Base-by-base conservation (phyloP, 2,329 filamentous ascomycete genomes). In the Cadophora luteo-olivacea region DNA sequence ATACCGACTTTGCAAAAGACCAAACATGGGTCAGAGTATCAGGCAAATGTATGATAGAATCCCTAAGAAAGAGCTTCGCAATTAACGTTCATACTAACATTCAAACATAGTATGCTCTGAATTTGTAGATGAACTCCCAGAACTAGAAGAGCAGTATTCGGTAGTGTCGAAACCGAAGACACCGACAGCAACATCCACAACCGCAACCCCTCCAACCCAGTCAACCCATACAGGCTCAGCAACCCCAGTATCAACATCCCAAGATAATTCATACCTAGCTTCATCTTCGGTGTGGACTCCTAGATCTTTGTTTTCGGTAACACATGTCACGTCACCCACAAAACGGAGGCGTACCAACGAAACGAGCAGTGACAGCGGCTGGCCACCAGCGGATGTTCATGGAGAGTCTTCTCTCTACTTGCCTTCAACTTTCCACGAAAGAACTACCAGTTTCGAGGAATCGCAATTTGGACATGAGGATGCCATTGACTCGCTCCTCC, bases 1-100 rank as follows among this genome's bases (percentile, higher is more conserved):
- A 78, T 68, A 68, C 70, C 48, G 70, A 75, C 41, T 79, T 79
- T 65, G 69, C 77, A 33, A 73, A 74, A 41, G 72, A 77, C 70
- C 78, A 80, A 66, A 69, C 72, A 32, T 80, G 78, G 78, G 70
- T 79, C 52, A 74, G 70, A 36, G 69, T 68, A 22, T 68, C 74
- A 33, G 75, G 73, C 12, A 74, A 73, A 45, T 73, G 76, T 78
- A 67, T 66, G 71, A 19, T 12, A 49, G 12, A 3, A 41, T 12
- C 14, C 38, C 5, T 7, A 6, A 41, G 8, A 41, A 41, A 8
- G 14, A 16, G 5, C 12, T 12, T 41, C 5, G 38, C 12, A 4
- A 36, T 5, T 36, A 16, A 55, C 24, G 14, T 22, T 55, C 8
- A 5, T 19, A 38, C 48, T 57, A 3, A 32, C 29, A 41, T 29